Base-by-base conservation (phyloP, 2,329 filamentous ascomycete species). In the Pseudogymnoascus sp. region DNA sequence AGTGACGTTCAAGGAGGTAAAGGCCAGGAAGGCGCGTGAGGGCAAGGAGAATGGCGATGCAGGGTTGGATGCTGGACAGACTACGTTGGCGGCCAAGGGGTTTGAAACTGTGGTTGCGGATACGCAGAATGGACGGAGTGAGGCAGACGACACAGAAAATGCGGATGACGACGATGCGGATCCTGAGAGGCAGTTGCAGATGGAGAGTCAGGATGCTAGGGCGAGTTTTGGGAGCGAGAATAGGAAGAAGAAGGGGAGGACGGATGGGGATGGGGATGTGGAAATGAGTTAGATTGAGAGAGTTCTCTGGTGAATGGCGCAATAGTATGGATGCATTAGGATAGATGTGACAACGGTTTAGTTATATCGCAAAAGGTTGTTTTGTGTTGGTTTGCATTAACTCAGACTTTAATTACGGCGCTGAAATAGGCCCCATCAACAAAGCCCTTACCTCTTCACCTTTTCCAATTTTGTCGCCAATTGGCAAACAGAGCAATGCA, bases 1-100 rank as follows among this genome's bases (percentile, higher is more conserved):
- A 1, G 82, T 86, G 5, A 85, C 89, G 13, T 95, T 85, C 76
- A 89, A 88, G 70, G 82, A 89, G 66, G 82, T 88, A 74, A 92
- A 91, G 75, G 84, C 84, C 68, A 82, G 85, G 45, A 72, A 82
- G 64, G 64, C 67, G 70, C 28, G 67, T 63, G 33, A 68, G 62
- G 7, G 70, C 70, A 26, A 66, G 65, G 23, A 71, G 57, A 59
- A 59, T 66, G 57, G 59, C 60, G 58, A 48, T 61, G 58, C 4
- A 2, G 52, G 45, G 1, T 30, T 64, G 30, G 67, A 67, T 58
- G 59, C 63, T 48, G 68, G 66, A 10, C 69, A 71, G 57, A 68
- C 67, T 21, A 71, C 67, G 2, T 62, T 72, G 21, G 15, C 2
- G 37, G 48, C 33, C 9, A 59, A 60, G 10, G 61, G 34, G 60